Base-by-base conservation (phyloP, 1,284 basidiomycete species). In the Microbotryomycetes sp. region DNA sequence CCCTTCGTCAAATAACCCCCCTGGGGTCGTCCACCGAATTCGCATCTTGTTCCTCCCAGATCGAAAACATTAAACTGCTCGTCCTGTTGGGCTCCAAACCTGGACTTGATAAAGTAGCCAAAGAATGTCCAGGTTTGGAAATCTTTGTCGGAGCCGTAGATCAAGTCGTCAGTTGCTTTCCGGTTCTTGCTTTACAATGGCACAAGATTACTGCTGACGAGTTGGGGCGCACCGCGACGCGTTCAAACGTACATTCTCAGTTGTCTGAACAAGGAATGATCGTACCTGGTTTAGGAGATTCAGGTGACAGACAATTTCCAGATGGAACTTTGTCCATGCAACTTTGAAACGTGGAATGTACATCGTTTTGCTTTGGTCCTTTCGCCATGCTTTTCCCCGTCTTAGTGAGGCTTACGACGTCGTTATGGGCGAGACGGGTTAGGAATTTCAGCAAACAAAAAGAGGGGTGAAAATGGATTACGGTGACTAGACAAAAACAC, bases 71-170 rank as follows among this genome's bases (percentile, higher is more conserved):
- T 75, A 93, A 90, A 78, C 79, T 97, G 46, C 79, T 97, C 31
- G 85, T 84, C 52, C 81, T 97, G 9, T 81, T 97, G 23, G 92
- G 83, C 0, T 91, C 88, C 3, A 79, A 85, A 72, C 76, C 81
- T 29, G 93, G 93, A 21, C 75, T 97, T 45, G 75, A 81, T 51
- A 79, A 84, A 59, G 84, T 97, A 11, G 79, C 81, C 46, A 64
- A 71, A 0, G 82, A 82, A 63, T 87, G 83, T 74, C 92, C 91
- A 0, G 85, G 85, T 2, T 80, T 97, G 15, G 61, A 92, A 87
- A 85, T 94, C 54, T 92, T 85, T 84, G 85, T 85, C 41, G 89
- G 87, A 26, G 88, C 83, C 0, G 81, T 93, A 3, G 91, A 96
- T 73, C 77, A 84, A 23, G 74, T 18, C 23, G 62, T 64, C 52